Base-by-base conservation (phyloP, 2,329 filamentous ascomycete genomes). In the Didymella pinodella region DNA sequence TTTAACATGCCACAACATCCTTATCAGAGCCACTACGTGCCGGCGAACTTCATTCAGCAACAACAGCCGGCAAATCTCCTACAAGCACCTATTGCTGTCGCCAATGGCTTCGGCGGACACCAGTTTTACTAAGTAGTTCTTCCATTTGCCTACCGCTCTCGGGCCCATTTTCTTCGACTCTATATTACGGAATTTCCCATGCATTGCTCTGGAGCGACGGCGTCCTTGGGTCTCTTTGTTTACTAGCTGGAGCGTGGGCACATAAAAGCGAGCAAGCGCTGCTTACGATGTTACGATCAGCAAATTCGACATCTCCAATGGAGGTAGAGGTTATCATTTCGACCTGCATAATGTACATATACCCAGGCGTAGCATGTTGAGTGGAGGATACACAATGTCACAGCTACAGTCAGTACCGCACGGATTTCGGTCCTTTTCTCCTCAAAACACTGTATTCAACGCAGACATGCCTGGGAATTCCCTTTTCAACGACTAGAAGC, bases 1-100 rank as follows among this genome's bases (percentile, higher is more conserved):
- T 95, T 95, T 74, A 89, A 83, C 25, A 82, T 89, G 66, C 89
- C 90, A 4, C 88, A 92, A 64, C 91, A 93, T 76, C 91, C 92
- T 1, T 96, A 95, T 71, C 89, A 92, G 71, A 87, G 88, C 49
- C 89, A 89, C 77, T 96, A 94, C 68, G 88, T 92, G 62, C 88
- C 90, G 34, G 90, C 91, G 1, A 90, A 85, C 65, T 82, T 79
- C 18, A 70, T 69, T n/a, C 69, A 71, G 48, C 68, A 71, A 48
- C 67, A 69, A 43, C 66, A 67, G 46, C 65, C 63, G 14, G 56
- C 65, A 2, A 65, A 64, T 8, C 55, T 68, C 40, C 59, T 68
- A 7, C 67, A 69, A 32, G 61, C 67, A n/a, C 65, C 65, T 2
- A 51, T 69, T 26, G 60, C 53, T 18, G 60, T 62, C 10, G 58